These are phyloP conservation scores for Fusarium mundagurra DNA, from an alignment of 2,329 filamentous ascomycete genomes.

Conservation along the genomic window DNA sequence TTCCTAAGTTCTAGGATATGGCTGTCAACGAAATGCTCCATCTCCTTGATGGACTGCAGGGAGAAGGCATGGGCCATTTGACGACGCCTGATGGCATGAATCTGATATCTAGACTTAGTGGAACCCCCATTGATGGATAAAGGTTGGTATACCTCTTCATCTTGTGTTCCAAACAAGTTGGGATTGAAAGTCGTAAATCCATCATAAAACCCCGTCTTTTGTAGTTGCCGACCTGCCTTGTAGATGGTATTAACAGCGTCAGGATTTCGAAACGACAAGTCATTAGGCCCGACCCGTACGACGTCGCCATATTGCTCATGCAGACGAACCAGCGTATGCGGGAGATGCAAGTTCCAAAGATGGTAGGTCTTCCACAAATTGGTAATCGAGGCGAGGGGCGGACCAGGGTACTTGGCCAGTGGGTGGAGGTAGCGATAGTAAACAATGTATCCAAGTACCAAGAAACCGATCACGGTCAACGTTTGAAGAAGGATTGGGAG, in stretches of 20 bases:
- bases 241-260: background rate
- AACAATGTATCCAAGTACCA: background rate
- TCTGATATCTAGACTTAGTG: background rate
- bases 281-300: background rate
- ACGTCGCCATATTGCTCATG: background rate
- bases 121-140: too few relatives aligned
- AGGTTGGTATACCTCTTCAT: background rate
- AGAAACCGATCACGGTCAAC: accelerated
- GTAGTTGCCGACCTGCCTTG: background rate
- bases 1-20: background rate
- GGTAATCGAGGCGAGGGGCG: background rate
- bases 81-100: background rate
- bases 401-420: background rate
- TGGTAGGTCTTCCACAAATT: background rate
- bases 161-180: background rate
- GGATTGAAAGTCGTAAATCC: background rate
- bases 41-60: background rate
- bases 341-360: background rate
- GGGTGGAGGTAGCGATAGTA: background rate
- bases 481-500: background rate
- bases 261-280: background rate
- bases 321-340: background rate
- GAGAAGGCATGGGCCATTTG: background rate
- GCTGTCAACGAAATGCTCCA: background rate
- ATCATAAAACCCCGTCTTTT: background rate